Percentiles rank a stretch among this genome's conserved stretches.
Evolutionary conservation across 2,329 filamentous ascomycete species (phyloP).

Genomic region (Exophiala sideris): DNA sequence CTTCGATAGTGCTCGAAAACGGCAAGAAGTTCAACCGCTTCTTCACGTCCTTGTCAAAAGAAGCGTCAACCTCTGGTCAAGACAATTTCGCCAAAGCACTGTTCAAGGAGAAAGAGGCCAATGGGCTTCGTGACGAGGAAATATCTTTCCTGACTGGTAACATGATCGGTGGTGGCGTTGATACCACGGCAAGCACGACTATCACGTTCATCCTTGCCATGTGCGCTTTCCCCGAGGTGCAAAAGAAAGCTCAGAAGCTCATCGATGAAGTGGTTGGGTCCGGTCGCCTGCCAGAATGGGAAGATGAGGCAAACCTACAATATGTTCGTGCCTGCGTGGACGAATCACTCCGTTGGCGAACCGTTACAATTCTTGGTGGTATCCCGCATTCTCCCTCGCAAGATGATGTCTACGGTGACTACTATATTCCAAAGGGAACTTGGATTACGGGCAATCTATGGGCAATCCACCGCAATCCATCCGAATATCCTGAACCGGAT

Average conservation of each 20-base stretch:
- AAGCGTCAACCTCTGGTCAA: slow-evolving; percentile 43
- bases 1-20: slow-evolving; percentile 28
- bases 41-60: slow-evolving; percentile 52
- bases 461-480: slow-evolving; percentile 34
- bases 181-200: slow-evolving; percentile 32
- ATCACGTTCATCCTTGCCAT: slow-evolving; percentile 32
- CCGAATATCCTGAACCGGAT: slow-evolving; percentile 38
- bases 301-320: slow-evolving; percentile 37
- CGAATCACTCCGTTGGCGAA: slow-evolving; percentile 37
- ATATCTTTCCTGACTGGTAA: slow-evolving; percentile 49
- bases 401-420: slow-evolving; percentile 50
- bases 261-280: slow-evolving; percentile 42
- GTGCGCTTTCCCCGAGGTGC: slow-evolving; percentile 46
- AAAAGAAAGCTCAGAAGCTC: slow-evolving; percentile 44
- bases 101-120: slow-evolving; percentile 48
- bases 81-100: slow-evolving; percentile 44
- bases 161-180: slow-evolving; percentile 33
- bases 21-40: slow-evolving; percentile 48
- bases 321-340: slow-evolving; percentile 39
- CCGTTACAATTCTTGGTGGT: slow-evolving; percentile 34
- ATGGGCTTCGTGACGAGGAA: slow-evolving; percentile 44
- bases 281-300: slow-evolving; percentile 36
- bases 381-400: slow-evolving; percentile 37
- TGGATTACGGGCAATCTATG: slow-evolving; percentile 28
- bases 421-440: slow-evolving; percentile 47